phyloP scores from a whole-genome alignment of 2,329 filamentous ascomycete species.

The Pseudogymnoascus sp. region DNA sequence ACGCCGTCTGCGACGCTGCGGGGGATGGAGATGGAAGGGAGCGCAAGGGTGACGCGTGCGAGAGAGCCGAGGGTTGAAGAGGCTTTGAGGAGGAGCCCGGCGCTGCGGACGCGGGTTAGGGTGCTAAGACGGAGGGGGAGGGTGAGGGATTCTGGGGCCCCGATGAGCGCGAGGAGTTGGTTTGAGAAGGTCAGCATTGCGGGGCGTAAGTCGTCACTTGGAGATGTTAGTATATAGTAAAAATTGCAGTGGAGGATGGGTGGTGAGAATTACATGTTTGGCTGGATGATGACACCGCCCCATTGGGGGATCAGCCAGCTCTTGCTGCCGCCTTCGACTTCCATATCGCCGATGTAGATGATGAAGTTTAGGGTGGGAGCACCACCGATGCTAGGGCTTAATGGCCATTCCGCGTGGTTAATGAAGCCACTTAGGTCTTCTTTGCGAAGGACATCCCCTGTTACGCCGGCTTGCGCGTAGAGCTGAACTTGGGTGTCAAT shows the following conservation, averaged over 20 bases:
- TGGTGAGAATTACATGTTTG: conserved; percentile 53
- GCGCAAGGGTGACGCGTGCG: conserved; percentile 70
- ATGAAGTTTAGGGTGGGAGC: conserved; percentile 96
- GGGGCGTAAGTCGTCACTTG: conserved; percentile 59
- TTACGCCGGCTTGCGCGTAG: conserved; percentile 64
- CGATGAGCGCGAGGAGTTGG: conserved; percentile 80
- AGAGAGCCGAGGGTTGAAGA: conserved; percentile 91
- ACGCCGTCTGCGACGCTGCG: conserved; percentile 79
- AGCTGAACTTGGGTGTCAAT: conserved; percentile 94
- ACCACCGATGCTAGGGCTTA: conserved; percentile 85
- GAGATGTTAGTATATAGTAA: conserved; percentile 38
- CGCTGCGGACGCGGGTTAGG: conserved; percentile 74
- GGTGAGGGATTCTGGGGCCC: conserved; percentile 67
- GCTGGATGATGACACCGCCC: conserved; percentile 62
- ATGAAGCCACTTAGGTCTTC: conserved; percentile 90
- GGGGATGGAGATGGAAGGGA: conserved; percentile 88
- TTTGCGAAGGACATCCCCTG: conserved; percentile 56
- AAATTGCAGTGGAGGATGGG: conserved; percentile 36
- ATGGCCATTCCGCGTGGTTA: conserved; percentile 94
- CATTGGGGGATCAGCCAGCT: conserved; percentile 94
- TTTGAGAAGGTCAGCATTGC: conserved; percentile 85
- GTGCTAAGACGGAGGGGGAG: conserved; percentile 78
- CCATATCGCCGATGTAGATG: conserved; percentile 66
- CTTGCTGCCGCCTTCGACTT: conserved; percentile 41
- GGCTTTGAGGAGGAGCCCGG: conserved; percentile 76